phyloP scores from a whole-genome alignment of 208 protist genomes.

The Trichomonas tenax region DNA sequence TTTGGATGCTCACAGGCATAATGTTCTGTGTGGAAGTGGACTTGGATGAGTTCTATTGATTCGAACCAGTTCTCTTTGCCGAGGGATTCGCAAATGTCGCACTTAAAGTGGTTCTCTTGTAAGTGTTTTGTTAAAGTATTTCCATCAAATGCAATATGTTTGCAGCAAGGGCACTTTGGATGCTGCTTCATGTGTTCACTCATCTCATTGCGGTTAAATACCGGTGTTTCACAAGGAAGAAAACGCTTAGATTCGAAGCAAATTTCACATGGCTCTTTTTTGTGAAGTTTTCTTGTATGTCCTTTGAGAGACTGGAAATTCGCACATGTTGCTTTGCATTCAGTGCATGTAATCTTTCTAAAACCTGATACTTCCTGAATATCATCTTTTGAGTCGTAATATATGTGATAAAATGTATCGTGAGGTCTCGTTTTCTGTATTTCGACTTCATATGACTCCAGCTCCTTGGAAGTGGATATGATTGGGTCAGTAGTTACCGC shows the following conservation, averaged over 20 bases:
- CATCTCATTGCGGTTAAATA: not conserved
- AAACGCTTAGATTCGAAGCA: not conserved
- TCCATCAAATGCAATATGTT: not conserved
- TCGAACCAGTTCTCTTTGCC: not conserved
- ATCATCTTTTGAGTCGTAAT: not conserved
- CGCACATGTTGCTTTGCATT: not conserved
- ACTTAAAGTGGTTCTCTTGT: not conserved
- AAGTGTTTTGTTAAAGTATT: not conserved
- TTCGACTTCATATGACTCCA: not conserved
- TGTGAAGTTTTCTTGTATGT: not conserved
- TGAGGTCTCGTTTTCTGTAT: not conserved
- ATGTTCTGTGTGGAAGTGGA: not conserved
- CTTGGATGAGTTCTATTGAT: not conserved
- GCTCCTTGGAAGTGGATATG: not conserved
- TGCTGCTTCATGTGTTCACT: not conserved
- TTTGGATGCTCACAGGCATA: not conserved
- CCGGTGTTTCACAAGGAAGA: not conserved
- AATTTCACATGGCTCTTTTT: not conserved
- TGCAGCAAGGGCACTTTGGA: conserved; percentile 4
- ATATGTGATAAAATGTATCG: not conserved
- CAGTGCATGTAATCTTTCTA: not conserved
- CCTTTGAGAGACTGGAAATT: not conserved
- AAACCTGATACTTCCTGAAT: not conserved
- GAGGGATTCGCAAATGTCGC: not conserved
- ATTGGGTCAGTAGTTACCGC: not conserved